These are phyloP conservation scores for Penicillium oxalicum DNA, from an alignment of 2,329 filamentous ascomycete genomes.

Conservation along the genomic window DNA sequence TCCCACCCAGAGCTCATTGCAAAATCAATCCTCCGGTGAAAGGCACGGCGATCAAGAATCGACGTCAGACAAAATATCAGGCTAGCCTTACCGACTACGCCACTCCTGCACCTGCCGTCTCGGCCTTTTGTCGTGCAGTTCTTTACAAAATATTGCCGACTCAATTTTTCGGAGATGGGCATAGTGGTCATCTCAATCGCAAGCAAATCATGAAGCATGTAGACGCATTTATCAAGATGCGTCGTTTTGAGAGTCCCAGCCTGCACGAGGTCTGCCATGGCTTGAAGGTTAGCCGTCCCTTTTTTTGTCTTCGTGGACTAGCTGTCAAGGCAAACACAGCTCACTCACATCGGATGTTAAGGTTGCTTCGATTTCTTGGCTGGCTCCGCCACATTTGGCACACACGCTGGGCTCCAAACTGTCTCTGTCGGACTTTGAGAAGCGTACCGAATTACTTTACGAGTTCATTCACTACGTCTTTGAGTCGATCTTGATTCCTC, in stretches of 20 bases:
- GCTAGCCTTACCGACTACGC: constrained; percentile 59
- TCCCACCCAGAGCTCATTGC: background rate
- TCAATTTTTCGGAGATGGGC: constrained; percentile 64
- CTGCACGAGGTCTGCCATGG: constrained; percentile 72
- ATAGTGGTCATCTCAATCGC: constrained; percentile 55
- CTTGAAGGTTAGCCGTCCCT: constrained; percentile 55
- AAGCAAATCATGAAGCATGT: constrained; percentile 58
- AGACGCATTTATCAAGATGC: constrained; percentile 69
- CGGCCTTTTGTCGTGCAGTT: constrained; percentile 77
- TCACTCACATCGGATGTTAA: constrained; percentile 30
- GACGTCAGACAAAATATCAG: constrained; percentile 12
- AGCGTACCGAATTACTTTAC: constrained; percentile 70
- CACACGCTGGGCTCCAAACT: constrained; percentile 45
- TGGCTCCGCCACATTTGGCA: constrained; percentile 48
- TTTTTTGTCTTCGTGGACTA: background rate
- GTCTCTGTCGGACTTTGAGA: constrained; percentile 64
- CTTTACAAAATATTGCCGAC: constrained; percentile 66
- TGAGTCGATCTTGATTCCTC: constrained; percentile 81
- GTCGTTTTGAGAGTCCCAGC: constrained; percentile 73
- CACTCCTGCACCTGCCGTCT: constrained; percentile 63
- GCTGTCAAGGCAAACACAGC: no score
- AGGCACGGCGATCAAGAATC: background rate
- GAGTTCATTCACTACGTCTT: constrained; percentile 92
- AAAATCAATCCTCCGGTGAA: background rate
- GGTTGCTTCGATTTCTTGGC: constrained; percentile 67